phyloP scores from a whole-genome alignment of 164 flowering plant species.

The Aristolochia contorta region DNA sequence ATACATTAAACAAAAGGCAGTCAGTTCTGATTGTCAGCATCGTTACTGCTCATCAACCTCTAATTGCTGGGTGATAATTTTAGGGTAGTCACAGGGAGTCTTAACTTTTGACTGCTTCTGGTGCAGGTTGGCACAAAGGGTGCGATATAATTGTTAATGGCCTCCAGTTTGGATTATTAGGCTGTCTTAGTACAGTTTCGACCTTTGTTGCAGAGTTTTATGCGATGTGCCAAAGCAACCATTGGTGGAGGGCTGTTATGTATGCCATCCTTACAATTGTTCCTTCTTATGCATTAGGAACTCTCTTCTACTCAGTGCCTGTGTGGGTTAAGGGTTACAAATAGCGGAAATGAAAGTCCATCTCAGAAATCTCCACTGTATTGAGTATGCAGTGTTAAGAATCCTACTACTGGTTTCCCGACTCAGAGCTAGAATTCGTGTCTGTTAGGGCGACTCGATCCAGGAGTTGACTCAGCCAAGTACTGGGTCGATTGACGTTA shows the following conservation, averaged over 20 bases:
- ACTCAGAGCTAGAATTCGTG: no score
- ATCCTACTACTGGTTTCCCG: no score
- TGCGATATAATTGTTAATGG: conserved; percentile 47
- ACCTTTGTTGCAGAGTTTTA: conserved; percentile 81
- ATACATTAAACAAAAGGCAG: background rate
- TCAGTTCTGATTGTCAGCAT: no score
- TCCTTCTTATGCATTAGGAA: conserved; percentile 59
- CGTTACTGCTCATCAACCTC: background rate
- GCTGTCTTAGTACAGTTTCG: conserved; percentile 91
- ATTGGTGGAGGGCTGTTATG: conserved; percentile 65
- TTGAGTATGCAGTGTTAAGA: no score
- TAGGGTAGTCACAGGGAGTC: background rate
- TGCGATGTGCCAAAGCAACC: conserved; percentile 58
- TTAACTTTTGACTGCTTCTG: no score
- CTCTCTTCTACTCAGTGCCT: conserved; percentile 57
- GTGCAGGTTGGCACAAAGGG: conserved; percentile 51
- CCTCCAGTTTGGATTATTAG: conserved; percentile 70
- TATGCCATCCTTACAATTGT: conserved; percentile 49
- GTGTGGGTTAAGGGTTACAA: conserved; percentile 41
- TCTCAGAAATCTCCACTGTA: no score
- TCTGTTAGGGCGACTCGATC: no score
- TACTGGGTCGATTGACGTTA: no score
- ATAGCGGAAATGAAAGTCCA: background rate
- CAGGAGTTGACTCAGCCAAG: no score
- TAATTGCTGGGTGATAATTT: background rate